phyloP scores from a whole-genome alignment of 257 asterid species.

The Fraxinus pennsylvanica region DNA sequence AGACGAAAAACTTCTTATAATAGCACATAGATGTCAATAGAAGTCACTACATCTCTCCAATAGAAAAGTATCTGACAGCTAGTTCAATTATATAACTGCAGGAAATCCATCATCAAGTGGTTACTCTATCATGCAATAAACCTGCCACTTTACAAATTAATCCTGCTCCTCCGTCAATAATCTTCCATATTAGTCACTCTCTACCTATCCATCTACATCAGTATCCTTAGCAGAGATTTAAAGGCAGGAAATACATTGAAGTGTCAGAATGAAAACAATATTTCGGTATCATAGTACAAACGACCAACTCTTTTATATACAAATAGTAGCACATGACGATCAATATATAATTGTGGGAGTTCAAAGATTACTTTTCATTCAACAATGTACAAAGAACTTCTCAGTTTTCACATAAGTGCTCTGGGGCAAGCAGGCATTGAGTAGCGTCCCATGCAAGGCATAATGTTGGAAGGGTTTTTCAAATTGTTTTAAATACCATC shows the following conservation, averaged over 20 bases:
- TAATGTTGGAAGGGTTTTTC: not conserved
- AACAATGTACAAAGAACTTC: not conserved
- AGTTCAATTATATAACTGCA: slow-evolving; percentile 4
- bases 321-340: not conserved
- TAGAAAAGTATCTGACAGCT: not conserved
- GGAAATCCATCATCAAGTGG: slow-evolving; percentile 10
- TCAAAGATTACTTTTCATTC: slow-evolving; percentile 10
- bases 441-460: not conserved
- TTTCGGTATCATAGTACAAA: not conserved
- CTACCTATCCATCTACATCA: too few relatives aligned
- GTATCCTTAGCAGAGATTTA: not conserved
- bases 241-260: not conserved
- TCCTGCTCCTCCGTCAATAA: not conserved
- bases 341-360: not conserved
- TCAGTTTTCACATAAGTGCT: too few relatives aligned
- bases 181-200: not conserved
- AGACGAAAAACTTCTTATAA: too few relatives aligned
- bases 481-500: too few relatives aligned
- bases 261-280: too few relatives aligned
- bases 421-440: not conserved
- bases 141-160: not conserved
- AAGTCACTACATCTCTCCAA: not conserved
- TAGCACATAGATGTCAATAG: not conserved
- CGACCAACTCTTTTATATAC: not conserved
- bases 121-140: not conserved